phyloP scores from a whole-genome alignment of 2,329 filamentous ascomycete genomes.

The Lachnellula cervina region DNA sequence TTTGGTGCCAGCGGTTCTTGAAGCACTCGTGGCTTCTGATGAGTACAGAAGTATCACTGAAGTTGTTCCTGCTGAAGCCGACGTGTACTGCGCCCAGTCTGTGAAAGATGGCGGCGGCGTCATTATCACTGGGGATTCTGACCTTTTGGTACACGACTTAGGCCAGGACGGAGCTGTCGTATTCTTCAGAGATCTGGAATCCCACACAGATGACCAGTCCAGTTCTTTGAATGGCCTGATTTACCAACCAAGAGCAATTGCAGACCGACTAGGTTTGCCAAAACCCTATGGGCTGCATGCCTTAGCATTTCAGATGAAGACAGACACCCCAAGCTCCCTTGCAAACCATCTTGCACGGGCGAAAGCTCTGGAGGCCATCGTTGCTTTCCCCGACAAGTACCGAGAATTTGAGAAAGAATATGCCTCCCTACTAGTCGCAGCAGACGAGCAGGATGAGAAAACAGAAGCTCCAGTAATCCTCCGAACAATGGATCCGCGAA shows the following conservation, averaged over 20 bases:
- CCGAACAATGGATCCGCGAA: conserved; percentile 41
- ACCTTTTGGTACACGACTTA: conserved; percentile 72
- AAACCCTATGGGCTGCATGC: conserved; percentile 34
- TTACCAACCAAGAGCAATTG: conserved; percentile 41
- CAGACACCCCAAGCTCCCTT: conserved; percentile 24
- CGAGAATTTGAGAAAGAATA: conserved; percentile 26
- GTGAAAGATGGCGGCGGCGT: conserved; percentile 49
- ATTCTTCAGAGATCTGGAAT: conserved; percentile 60
- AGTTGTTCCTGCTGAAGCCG: conserved; percentile 80
- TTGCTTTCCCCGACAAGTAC: conserved; percentile 13
- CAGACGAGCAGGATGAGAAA: not conserved
- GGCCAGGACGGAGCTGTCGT: conserved; percentile 56
- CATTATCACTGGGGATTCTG: conserved; percentile 80
- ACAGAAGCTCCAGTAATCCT: conserved; percentile 2
- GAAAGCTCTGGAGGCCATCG: conserved; percentile 15
- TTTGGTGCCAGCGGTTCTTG: conserved; percentile 71
- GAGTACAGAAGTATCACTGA: conserved; percentile 41
- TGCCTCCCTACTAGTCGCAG: not conserved
- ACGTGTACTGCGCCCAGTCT: conserved; percentile 68
- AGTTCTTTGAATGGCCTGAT: conserved; percentile 20
- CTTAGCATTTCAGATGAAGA: conserved; percentile 31
- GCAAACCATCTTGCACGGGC: conserved; percentile 22
- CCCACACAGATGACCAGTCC: conserved; percentile 9
- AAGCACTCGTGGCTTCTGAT: conserved; percentile 52
- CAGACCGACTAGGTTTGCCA: conserved; percentile 40